Base-by-base conservation (phyloP, 148 eudicot genomes). In the Fagopyrum esculentum region DNA sequence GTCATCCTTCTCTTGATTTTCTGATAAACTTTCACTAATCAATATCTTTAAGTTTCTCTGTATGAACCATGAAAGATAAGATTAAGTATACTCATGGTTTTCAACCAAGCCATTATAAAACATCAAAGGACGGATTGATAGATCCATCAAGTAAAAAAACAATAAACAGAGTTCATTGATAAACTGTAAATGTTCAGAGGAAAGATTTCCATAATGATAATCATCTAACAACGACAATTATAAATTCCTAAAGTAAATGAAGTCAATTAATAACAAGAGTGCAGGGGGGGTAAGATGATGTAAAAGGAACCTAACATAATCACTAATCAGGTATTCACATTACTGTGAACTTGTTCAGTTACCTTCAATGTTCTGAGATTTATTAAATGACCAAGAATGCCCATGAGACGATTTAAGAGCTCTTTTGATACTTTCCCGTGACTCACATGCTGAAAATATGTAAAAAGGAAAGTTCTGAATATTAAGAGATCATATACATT, bases 351-450 rank as follows among this genome's bases (percentile, higher is more conserved):
- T 69, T 12, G 49, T 55, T 46, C 35, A 71, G 73, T 40, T 83
- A 96, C 99, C 99, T 96, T 92, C 64, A 96, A 80, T 44, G 98
- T 87, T 83, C 98, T 85, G 78, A 90, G 86, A 79, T 96, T 97
- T 76, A 91, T 82, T 80, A 87, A 73, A 84, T 96, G 99, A 60
- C 99, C 99, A 74, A 96, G 80, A 76, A 89, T 92, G 82, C 93
- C 85, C 94, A 89, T 90, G 47, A 96, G 91, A 60, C 97, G 98
- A 84, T 87, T 89, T 79, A 90, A 69, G 17, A 96, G 85, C 79
- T 96, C 98, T 73, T 86, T 78, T 29, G 99, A 79, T 79, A 96
- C 82, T 80, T 87, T 88, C 69, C 94, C 94, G 77, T 88, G 86
- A 85, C 83, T 88, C 73, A 89, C 87, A 76, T 96, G 90, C 99